Conservation (phyloP, 2,329 filamentous ascomycete species). For the Sordariomycetes sp. region DNA sequence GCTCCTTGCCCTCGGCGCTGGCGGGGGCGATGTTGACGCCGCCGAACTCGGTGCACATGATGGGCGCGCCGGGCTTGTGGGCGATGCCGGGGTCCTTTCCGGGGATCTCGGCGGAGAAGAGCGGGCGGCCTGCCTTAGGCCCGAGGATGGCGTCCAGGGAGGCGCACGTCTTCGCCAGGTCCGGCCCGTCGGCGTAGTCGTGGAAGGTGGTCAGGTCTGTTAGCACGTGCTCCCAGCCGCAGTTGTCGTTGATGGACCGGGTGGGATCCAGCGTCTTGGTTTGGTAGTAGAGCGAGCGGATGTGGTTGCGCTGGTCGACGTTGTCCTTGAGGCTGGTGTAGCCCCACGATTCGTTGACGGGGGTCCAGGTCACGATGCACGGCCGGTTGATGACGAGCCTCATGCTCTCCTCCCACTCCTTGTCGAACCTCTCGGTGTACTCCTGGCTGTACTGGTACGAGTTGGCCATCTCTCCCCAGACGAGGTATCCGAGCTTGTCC, state of each 20-base stretch:
- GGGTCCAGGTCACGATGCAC: slow-evolving; percentile 56
- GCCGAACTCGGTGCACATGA: slow-evolving; percentile 60
- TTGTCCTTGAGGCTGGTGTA: slow-evolving; percentile 49
- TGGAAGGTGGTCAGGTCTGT: slow-evolving; percentile 61
- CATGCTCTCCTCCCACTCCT: slow-evolving; percentile 56
- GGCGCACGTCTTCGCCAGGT: slow-evolving; percentile 44
- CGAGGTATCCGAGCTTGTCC: slow-evolving; percentile 49
- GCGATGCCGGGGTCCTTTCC: slow-evolving; percentile 34
- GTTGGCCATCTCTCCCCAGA: slow-evolving; percentile 58
- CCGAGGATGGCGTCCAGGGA: slow-evolving; percentile 44
- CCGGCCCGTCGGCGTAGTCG: slow-evolving; percentile 52
- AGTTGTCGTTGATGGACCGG: slow-evolving; percentile 61
- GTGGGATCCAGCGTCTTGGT: slow-evolving; percentile 58
- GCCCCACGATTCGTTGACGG: slow-evolving; percentile 55
- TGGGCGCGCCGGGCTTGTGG: slow-evolving; percentile 45
- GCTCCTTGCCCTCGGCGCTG: slow-evolving; percentile 27
- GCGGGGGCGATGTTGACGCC: slow-evolving; percentile 55
- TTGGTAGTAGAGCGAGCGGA: slow-evolving; percentile 52
- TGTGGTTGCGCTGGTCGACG: slow-evolving; percentile 52
- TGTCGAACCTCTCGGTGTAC: slow-evolving; percentile 50
- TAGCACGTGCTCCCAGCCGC: slow-evolving; percentile 60
- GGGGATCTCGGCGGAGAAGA: slow-evolving; percentile 42
- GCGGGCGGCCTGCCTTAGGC: slow-evolving; percentile 37
- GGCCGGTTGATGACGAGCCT: slow-evolving; percentile 58
- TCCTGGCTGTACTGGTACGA: slow-evolving; percentile 52